These are phyloP conservation scores for Phoma sp. DNA, from an alignment of 2,329 filamentous ascomycete species.

Conservation along the genomic window DNA sequence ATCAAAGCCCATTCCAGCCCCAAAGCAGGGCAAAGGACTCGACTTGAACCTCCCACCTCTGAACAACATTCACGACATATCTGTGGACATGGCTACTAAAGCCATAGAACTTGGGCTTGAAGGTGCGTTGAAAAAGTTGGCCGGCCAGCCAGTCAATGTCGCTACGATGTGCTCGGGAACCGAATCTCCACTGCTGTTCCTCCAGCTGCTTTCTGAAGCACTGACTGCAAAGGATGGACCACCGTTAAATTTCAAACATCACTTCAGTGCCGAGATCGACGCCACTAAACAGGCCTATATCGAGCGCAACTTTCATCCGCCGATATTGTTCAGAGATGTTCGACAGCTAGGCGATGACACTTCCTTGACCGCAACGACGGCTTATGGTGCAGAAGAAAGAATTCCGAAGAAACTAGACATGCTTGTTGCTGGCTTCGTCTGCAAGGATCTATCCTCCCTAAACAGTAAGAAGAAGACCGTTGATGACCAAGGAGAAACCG, in stretches of 20 bases:
- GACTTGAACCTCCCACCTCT: conserved; percentile 56
- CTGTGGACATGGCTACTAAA: conserved; percentile 56
- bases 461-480: conserved; percentile 65
- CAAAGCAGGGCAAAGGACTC: conserved; percentile 27
- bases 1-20: not conserved
- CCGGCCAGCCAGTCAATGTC: conserved; percentile 57
- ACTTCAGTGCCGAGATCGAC: conserved; percentile 58
- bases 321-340: conserved; percentile 55
- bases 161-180: conserved; percentile 82
- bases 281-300: conserved; percentile 58
- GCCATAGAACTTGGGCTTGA: conserved; percentile 45
- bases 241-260: conserved; percentile 44
- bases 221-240: conserved; percentile 24
- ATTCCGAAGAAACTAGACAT: conserved; percentile 69
- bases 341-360: conserved; percentile 53
- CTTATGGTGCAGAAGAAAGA: conserved; percentile 65
- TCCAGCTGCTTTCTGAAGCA: conserved; percentile 60
- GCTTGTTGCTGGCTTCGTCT: conserved; percentile 76
- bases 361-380: conserved; percentile 66
- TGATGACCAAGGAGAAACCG: conserved; percentile 67
- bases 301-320: conserved; percentile 54
- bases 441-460: conserved; percentile 74
- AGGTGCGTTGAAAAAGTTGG: conserved; percentile 46
- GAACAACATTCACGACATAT: conserved; percentile 57
- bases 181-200: conserved; percentile 73